phyloP scores from a whole-genome alignment of 805 yeast genomes.

The Metschnikowia cubensis region DNA sequence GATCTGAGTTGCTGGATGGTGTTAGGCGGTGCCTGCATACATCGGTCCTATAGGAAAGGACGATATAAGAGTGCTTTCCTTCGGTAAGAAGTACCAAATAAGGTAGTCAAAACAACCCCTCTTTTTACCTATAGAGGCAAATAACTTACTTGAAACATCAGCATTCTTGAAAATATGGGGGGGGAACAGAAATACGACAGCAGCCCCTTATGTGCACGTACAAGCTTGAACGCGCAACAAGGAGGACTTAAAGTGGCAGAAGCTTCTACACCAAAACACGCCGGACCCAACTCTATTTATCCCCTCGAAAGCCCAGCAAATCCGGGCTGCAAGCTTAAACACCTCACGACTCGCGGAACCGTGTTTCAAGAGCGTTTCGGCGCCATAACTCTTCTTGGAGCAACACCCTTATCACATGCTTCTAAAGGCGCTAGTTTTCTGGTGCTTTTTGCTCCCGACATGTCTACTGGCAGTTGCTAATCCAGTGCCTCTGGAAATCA shows the following conservation, averaged over 20 bases:
- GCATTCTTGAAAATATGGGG: no score
- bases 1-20: no score
- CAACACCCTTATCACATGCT: not conserved
- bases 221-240: not conserved
- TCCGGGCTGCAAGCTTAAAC: not conserved
- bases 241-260: not conserved
- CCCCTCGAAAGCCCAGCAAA: not conserved
- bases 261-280: not conserved
- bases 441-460: conserved; percentile 2
- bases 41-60: no score
- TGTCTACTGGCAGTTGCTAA: conserved; percentile 13
- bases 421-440: not conserved
- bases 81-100: no score
- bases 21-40: no score
- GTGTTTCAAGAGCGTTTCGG: not conserved
- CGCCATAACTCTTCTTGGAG: not conserved
- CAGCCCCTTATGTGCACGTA: no score
- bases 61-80: no score
- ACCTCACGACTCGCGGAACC: not conserved
- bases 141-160: no score
- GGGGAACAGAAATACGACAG: no score
- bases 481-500: conserved; percentile 3
- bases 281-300: not conserved
- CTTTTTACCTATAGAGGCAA: no score
- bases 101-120: no score